These are phyloP conservation scores for Thelonectria discophora DNA, from an alignment of 2,329 filamentous ascomycete genomes.

Conservation along the genomic window DNA sequence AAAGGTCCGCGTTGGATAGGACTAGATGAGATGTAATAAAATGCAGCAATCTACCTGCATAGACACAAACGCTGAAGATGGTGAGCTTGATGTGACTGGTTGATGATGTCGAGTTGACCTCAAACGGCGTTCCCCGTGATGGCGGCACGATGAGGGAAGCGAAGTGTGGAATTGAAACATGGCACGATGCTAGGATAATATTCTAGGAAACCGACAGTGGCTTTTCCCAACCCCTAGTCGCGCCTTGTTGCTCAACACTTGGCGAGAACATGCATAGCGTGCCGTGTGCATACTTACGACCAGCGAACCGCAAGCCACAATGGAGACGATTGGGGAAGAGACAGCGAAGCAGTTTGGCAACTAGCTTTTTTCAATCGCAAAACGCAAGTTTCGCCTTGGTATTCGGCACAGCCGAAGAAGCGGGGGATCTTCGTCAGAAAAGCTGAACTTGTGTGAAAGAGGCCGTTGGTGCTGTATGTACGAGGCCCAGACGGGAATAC, in stretches of 20 bases:
- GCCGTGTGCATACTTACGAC: too few species aligned
- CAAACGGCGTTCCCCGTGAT: neutral
- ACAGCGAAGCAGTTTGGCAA: too few species aligned
- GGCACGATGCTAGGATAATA: constrained; percentile 12
- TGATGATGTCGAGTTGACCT: neutral
- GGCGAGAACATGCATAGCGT: constrained; percentile 39
- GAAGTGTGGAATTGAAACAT: constrained; percentile 26
- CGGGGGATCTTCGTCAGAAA: neutral
- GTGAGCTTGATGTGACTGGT: neutral
- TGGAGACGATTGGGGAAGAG: neutral
- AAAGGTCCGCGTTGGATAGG: too few species aligned
- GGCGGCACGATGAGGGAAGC: neutral
- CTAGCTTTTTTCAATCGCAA: too few species aligned
- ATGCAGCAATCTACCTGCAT: too few species aligned
- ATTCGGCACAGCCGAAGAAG: neutral
- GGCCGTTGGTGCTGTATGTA: neutral
- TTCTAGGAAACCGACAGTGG: constrained; percentile 2
- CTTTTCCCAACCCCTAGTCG: neutral
- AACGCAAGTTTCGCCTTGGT: neutral
- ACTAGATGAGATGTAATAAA: too few species aligned
- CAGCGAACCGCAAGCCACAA: constrained; percentile 26
- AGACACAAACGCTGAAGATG: too few species aligned
- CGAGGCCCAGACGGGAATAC: neutral
- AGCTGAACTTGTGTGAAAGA: too few species aligned
- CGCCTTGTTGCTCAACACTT: neutral